Base-by-base conservation (phyloP, 176 grass and related monocot genomes). In the Typha latifolia region DNA sequence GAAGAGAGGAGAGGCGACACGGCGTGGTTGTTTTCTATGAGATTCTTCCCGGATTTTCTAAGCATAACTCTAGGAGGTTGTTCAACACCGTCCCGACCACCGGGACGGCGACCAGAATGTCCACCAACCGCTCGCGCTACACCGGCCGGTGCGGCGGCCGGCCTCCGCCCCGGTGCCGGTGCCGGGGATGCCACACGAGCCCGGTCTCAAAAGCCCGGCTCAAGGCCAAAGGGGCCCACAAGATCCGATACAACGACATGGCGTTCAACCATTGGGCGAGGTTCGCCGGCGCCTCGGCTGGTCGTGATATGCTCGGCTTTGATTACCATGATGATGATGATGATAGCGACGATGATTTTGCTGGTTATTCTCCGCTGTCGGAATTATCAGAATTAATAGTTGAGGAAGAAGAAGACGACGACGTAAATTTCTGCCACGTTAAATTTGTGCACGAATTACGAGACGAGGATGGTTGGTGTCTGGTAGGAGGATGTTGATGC, bases 71-170 rank as follows among this genome's bases (percentile, higher is more conserved):
- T 37, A 37, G 34, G 34, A 37, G 7, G 4, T 4, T 37, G 7
- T 37, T 37, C 4, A 37, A 37, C 34, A 6, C 34, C 34, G 4
- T 37, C 34, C 34, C 34, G 34, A 37, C 34, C 34, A 37, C 34
- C 34, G 32, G 32, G 32, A 3, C 4, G 32, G 32, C 5, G 32
- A 34, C 32, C 32, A 34, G 5, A 34, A 3, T 34, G 61, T 72
- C 72, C 19, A 71, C 72, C n/a, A 76, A 81, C 47, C 79, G 32
- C 14, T 51, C 61, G 19, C 61, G 62, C 57, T 50, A 13, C 59
- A 63, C 61, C 47, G 8, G 19, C 49, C 20, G 23, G 22, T 69
- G 67, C 67, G 20, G 48, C n/a, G n/a, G n/a, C n/a, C n/a, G n/a
- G n/a, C n/a, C n/a, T n/a, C n/a, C n/a, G n/a, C n/a, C n/a, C n/a